Evolutionary conservation across 129 eudicot species (phyloP), one percentile per base, ranked within the genome.

Genomic region (Scalesia atractyloides): DNA sequence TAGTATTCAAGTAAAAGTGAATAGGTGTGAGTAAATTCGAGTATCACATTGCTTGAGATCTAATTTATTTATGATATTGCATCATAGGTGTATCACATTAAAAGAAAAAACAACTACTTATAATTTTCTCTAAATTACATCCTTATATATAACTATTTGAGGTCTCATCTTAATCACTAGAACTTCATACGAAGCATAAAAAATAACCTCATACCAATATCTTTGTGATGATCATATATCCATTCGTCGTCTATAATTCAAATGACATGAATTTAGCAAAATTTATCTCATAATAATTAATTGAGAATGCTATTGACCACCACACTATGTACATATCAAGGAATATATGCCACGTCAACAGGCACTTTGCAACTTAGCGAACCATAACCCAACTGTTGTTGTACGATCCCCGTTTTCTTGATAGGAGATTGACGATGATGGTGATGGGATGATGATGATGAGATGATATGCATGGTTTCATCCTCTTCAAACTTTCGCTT

Each of bases 401-500:
- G 75, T 37, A 49, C 63, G 4, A 16, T 48, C 50, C 17, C 41
- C 51, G 20, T 33, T 61, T 76, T 76, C 75, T 68, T 68, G 70
- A 68, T 15, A 18, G 52, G 54, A 68, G 51, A 63, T 59, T 17
- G 80, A 68, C 13, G 18, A 47, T 46, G 68, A 58, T 16, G 17
- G 69, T 24, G 52, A 68, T 59, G 51, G 33, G 64, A 59, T 0
- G 81, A 59, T 17, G 74, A 75, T 18, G 56, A 77, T 64, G 60
- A 72, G 73, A 72, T 48, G 68, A n/a, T 9, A 51, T 66, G 72
- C 71, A 76, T 76, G 52, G 57, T 56, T 11, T 59, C 51, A 47
- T 24, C 59, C 22, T 76, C 86, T 66, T 51, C 73, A 50, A 68
- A 48, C 79, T 81, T 81, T 36, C 95, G 80, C 78, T 88, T 88